phyloP scores from a whole-genome alignment of 306 rosid genomes.

The Senna tora region DNA sequence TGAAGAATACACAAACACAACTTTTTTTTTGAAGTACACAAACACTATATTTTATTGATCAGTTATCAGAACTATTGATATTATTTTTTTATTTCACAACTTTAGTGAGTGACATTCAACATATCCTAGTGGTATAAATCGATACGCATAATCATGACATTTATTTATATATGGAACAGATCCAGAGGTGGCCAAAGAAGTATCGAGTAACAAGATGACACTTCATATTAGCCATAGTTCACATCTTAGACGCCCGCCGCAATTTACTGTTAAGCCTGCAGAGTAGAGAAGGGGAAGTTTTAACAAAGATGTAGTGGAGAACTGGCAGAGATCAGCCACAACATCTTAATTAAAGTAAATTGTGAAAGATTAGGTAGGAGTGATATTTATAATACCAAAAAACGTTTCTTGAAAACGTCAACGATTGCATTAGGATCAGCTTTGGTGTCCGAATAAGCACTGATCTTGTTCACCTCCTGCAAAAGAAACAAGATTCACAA shows the following conservation, averaged over 20 bases:
- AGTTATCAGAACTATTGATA: too few species aligned
- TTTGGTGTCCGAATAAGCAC: conserved; percentile 70
- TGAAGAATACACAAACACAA: too few species aligned
- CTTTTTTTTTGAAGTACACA: too few species aligned
- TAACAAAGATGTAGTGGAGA: background rate
- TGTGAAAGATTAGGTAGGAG: background rate
- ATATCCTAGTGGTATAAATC: background rate
- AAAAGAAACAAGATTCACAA: conserved; percentile 17
- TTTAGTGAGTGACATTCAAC: background rate
- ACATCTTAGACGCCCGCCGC: too few species aligned
- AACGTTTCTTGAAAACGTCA: conserved; percentile 52
- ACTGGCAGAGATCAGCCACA: too few species aligned
- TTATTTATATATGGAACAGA: background rate
- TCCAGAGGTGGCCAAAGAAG: conserved; percentile 25
- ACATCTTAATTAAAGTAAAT: too few species aligned
- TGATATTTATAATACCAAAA: conserved; percentile 49
- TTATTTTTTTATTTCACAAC: background rate
- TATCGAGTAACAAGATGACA: background rate
- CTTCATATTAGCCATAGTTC: conserved; percentile 28
- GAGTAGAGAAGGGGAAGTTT: conserved; percentile 5
- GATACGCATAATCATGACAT: conserved; percentile 13
- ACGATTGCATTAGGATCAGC: conserved; percentile 53
- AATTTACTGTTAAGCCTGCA: conserved; percentile 60
- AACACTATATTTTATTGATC: too few species aligned
- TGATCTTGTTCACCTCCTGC: conserved; percentile 76